phyloP scores from a whole-genome alignment of 1,139 yeast species.

The Geotrichum cucujoidarum region DNA sequence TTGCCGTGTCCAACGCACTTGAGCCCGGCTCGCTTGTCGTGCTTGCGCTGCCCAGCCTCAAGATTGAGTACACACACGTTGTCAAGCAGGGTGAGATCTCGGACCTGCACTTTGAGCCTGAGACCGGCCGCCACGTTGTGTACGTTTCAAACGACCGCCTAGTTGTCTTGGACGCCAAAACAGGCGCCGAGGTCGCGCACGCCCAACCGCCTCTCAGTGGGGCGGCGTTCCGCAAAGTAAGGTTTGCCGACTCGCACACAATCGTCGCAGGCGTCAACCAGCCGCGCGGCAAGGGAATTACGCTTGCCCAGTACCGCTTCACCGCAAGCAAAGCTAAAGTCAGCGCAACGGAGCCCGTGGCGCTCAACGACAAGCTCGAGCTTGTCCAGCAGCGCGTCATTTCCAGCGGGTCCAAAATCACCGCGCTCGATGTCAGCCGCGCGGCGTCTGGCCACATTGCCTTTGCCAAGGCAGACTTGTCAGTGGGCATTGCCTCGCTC shows the following conservation, averaged over 20 bases:
- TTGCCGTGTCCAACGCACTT: constrained; percentile 23
- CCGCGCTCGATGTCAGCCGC: constrained; percentile 51
- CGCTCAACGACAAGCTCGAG: constrained; percentile 40
- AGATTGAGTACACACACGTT: constrained; percentile 9
- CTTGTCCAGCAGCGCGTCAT: constrained; percentile 35
- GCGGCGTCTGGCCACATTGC: constrained; percentile 52
- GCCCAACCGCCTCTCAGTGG: constrained; percentile 13
- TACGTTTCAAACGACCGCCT: constrained; percentile 24
- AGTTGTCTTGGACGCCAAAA: constrained; percentile 23
- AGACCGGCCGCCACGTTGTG: constrained; percentile 26
- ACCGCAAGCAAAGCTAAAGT: not conserved
- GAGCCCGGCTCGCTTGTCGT: constrained; percentile 9
- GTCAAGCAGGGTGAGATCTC: constrained; percentile 20
- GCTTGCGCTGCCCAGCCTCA: not conserved
- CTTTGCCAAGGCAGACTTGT: constrained; percentile 70
- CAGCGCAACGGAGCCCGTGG: constrained; percentile 40
- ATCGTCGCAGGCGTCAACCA: constrained; percentile 54
- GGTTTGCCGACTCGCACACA: constrained; percentile 51
- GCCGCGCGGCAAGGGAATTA: constrained; percentile 31
- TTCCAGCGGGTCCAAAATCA: constrained; percentile 43
- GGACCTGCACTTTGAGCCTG: constrained; percentile 26
- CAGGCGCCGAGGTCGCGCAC: constrained; percentile 25
- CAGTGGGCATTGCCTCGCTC: constrained; percentile 53
- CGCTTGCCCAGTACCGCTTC: constrained; percentile 41
- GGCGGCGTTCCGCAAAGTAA: constrained; percentile 50